Percentiles rank a stretch among this genome's conserved stretches.
phyloP scores from a whole-genome alignment of 129 eudicot species.

The Flaveria brownii region DNA sequence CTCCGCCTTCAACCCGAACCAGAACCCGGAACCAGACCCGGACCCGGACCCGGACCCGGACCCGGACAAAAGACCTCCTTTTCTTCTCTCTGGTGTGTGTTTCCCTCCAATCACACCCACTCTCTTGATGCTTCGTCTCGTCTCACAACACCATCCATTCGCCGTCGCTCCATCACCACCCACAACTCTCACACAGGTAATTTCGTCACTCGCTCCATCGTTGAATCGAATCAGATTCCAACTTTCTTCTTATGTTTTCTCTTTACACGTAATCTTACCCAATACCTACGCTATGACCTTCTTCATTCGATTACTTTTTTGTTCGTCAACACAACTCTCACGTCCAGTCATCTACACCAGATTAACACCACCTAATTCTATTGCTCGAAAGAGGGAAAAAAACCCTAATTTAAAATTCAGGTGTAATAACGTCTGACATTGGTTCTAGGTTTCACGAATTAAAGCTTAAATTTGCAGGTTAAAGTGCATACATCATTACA shows the following conservation, averaged over 20 bases:
- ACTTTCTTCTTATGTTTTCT: background rate
- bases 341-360: background rate
- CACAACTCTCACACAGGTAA: background rate
- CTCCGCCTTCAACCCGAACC: too few relatives aligned
- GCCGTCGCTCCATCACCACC: background rate
- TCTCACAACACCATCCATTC: background rate
- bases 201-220: background rate
- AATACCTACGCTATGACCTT: background rate
- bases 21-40: too few relatives aligned
- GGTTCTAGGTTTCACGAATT: background rate
- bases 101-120: background rate
- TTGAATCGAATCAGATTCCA: background rate
- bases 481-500: background rate
- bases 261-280: background rate
- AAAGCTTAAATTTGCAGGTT: background rate
- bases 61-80: background rate
- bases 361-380: background rate
- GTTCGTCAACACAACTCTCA: background rate
- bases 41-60: too few relatives aligned
- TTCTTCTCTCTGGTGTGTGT: background rate
- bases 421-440: background rate
- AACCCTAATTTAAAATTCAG: conserved; percentile 8
- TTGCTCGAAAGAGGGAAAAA: background rate
- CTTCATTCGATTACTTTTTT: background rate
- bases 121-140: background rate